Conservation (phyloP, 2,329 filamentous ascomycete genomes). For the Cryphonectria nitschkei region DNA sequence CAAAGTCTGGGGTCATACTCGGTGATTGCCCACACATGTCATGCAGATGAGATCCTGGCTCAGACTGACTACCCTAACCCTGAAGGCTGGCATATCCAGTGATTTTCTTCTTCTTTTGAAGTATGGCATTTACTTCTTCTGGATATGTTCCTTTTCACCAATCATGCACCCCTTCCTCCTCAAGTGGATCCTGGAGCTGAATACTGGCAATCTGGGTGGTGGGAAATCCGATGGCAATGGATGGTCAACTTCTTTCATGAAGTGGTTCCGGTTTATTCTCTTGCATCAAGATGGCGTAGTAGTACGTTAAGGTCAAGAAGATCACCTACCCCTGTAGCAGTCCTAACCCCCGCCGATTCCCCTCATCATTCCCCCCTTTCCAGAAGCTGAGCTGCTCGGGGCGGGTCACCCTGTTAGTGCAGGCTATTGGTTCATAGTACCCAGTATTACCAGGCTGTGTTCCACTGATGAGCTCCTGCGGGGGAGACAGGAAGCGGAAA, state of each 20-base stretch:
- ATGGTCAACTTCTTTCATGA: not conserved
- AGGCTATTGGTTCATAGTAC: not conserved
- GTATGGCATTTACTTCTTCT: not conserved
- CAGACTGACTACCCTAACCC: not conserved
- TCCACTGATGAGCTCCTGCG: not conserved
- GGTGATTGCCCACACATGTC: not conserved
- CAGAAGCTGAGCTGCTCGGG: not conserved
- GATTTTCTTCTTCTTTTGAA: not conserved
- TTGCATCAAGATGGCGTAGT: slow-evolving; percentile 8
- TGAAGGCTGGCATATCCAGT: not conserved
- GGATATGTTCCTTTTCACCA: not conserved
- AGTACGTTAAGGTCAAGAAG: not conserved
- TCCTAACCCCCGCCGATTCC: not conserved
- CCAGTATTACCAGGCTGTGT: not conserved
- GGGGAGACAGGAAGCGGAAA: not conserved
- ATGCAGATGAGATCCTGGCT: not conserved
- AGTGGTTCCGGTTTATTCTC: slow-evolving; percentile 24
- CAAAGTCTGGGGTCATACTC: not conserved
- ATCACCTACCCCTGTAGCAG: not conserved
- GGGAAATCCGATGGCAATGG: not conserved
- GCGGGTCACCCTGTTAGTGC: slow-evolving; percentile 20
- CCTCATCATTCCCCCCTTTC: not conserved
- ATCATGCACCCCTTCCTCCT: not conserved
- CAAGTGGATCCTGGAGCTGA: not conserved
- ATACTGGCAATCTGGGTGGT: not conserved